phyloP scores from a whole-genome alignment of 257 asterid genomes.

The Solanum piurae region DNA sequence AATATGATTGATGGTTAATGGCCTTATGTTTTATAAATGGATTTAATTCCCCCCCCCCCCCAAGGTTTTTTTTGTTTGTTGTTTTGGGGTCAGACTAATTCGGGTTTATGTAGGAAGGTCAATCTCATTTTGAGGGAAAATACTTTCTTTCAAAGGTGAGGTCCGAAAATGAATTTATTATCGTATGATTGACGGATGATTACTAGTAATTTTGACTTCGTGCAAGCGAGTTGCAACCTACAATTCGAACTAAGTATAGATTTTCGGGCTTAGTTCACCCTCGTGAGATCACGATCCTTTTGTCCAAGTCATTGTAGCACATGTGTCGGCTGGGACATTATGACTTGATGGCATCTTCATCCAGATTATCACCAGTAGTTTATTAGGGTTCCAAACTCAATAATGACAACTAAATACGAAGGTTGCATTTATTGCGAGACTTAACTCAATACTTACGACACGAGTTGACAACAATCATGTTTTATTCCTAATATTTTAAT shows the following conservation, averaged over 20 bases:
- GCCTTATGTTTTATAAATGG: background rate
- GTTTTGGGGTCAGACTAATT: background rate
- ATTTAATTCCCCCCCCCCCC: too few species aligned
- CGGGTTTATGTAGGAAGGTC: fast-evolving
- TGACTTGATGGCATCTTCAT: background rate
- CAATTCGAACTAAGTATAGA: background rate
- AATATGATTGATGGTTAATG: background rate
- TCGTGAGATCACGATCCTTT: background rate
- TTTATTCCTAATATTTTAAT: background rate
- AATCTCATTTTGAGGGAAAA: background rate
- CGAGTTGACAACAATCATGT: background rate
- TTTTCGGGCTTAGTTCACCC: background rate
- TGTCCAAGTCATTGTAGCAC: background rate
- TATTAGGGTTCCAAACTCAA: background rate
- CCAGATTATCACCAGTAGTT: background rate
- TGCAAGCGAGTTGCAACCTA: background rate
- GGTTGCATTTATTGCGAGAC: background rate
- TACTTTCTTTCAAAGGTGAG: background rate
- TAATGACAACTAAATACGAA: background rate
- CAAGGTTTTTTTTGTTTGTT: background rate
- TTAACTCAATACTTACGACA: background rate
- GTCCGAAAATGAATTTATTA: background rate
- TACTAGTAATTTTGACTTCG: background rate
- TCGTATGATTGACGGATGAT: background rate
- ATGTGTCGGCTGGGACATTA: background rate